Evolutionary conservation across 169 alveolate genomes (phyloP).

Genomic region (Eimeria falciformis): DNA sequence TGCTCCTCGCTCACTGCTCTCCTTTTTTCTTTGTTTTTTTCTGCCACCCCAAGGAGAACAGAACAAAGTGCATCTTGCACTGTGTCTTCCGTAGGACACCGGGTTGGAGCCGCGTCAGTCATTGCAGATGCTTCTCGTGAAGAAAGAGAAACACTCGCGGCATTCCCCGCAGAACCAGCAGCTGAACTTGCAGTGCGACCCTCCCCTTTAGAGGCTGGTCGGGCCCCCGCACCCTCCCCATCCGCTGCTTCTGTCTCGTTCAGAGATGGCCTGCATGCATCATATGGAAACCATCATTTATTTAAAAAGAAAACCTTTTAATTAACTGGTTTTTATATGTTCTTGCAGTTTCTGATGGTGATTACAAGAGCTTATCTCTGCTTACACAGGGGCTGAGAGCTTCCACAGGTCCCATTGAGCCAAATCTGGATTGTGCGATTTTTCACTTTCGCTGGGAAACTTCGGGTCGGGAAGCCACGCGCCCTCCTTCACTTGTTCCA

Average conservation of each 20-base stretch:
- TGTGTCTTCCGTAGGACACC: neutral
- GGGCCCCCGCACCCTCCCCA: neutral
- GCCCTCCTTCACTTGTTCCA: neutral
- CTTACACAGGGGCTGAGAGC: conserved; percentile 21
- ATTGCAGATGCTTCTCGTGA: conserved; percentile 19
- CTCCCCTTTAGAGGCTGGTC: neutral
- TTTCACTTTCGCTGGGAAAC: neutral
- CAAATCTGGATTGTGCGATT: no score
- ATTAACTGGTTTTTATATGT: no score
- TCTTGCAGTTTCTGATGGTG: neutral
- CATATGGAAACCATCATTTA: no score
- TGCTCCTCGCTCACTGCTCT: neutral
- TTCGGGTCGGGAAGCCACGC: neutral
- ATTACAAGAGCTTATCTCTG: neutral
- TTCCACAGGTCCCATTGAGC: conserved; percentile 31
- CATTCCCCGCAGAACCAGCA: neutral
- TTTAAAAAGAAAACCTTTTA: no score
- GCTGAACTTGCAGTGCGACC: neutral
- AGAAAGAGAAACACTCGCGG: neutral
- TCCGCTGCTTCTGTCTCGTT: neutral
- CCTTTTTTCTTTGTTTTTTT: neutral
- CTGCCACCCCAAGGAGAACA: neutral
- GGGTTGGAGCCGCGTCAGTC: neutral
- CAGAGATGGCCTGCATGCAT: conserved; percentile 3
- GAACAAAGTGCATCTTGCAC: neutral